These are phyloP conservation scores for Tephrocybe sp. DNA, from an alignment of 768 basidiomycete species.

Conservation along the genomic window DNA sequence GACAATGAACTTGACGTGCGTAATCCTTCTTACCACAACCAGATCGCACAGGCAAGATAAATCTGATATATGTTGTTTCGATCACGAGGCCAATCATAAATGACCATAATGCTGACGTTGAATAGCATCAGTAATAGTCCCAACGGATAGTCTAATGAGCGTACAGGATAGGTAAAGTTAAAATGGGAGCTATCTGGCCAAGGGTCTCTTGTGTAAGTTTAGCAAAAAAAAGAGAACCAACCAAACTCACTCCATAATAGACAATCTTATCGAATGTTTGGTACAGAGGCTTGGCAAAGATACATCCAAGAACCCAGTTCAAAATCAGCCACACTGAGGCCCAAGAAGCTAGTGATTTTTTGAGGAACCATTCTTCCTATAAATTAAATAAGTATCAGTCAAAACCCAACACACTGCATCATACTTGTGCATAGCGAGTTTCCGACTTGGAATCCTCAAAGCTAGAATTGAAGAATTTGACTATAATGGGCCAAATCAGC, in stretches of 20 bases:
- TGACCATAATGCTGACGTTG: conserved; percentile 48
- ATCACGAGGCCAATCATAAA: conserved; percentile 73
- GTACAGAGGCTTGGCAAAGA: conserved; percentile 43
- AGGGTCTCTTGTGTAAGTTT: not conserved
- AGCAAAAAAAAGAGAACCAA: conserved; percentile 19
- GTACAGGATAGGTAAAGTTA: conserved; percentile 62
- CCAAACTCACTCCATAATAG: conserved; percentile 55
- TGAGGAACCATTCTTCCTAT: conserved; percentile 72
- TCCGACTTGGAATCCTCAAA: conserved; percentile 59
- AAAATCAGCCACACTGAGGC: conserved; percentile 62
- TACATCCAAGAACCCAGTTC: conserved; percentile 67
- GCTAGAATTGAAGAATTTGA: conserved; percentile 58
- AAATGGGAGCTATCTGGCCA: conserved; percentile 50
- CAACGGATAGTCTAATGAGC: conserved; percentile 9
- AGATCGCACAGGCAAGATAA: conserved; percentile 56
- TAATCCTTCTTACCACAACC: conserved; percentile 65
- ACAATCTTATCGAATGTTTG: conserved; percentile 58
- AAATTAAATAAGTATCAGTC: conserved; percentile 3
- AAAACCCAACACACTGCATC: not conserved
- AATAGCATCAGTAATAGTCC: not conserved
- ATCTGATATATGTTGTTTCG: conserved; percentile 59
- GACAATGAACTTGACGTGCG: too few species aligned
- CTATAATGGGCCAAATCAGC: conserved; percentile 53
- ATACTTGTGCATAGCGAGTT: conserved; percentile 43
- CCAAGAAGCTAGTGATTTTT: conserved; percentile 66